Evolutionary conservation across 495 filamentous ascomycete genomes (phyloP), one percentile per base, ranked within the genome.

Genomic region (Monascus purpureus): DNA sequence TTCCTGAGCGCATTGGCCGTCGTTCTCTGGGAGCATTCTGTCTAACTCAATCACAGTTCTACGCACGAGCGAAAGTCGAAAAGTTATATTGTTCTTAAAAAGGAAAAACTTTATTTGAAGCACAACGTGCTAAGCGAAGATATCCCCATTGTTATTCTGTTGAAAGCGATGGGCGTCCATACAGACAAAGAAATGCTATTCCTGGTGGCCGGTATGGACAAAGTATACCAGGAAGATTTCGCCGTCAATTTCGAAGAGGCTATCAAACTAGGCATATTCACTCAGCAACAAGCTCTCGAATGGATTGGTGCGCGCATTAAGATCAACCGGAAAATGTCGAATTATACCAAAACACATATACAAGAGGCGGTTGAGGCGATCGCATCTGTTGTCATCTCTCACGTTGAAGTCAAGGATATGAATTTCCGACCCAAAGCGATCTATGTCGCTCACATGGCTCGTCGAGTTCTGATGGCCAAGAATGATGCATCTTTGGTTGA

Each of bases 31-130:
- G n/a, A n/a, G n/a, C n/a, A n/a, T n/a, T n/a, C 18, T 33, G 6
- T 25, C 25, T 14, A 28, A 12, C 17, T 12, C 12, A 2, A 9
- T 31, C 15, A 13, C 24, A 93, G 86, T 73, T 94, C 86, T 9
- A 95, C 92, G 2, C 83, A 94, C 46, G 87, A 95, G 58, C 73
- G 88, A 29, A 94, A 95, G 53, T 93, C 88, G 4, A 97, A 97
- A 60, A 93, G 80, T 36, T 94, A 96, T 40, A 86, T 96, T 14
- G 61, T 88, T 18, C 59, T 85, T 29, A 95, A 94, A 53, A 94
- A 95, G 49, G 88, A 90, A 13, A 71, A 78, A 13, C 80, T 96
- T 13, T 77, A 74, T 25, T 70, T 99, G 12, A 81, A 81, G 43
- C 92, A 96, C 54, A 99, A 96, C 53, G 80, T 92, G 27, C 65